Conservation (phyloP, 345 rosid genomes). For the Firmiana major region DNA sequence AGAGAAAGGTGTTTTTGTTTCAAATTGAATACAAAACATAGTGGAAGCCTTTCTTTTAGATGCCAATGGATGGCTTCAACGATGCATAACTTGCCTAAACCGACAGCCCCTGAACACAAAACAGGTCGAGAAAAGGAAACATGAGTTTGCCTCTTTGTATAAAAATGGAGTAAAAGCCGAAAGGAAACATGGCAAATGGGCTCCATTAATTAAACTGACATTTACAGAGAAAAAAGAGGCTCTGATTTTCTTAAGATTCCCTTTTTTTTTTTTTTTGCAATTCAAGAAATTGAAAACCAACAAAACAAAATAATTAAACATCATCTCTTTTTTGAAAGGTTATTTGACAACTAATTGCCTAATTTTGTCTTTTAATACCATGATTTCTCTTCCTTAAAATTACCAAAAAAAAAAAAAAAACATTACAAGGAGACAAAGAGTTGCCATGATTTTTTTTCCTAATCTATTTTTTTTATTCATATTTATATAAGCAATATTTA, state of each 20-base stretch:
- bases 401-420: constrained; percentile 8
- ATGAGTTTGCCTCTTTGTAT: not conserved
- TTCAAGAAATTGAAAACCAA: not conserved
- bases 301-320: not conserved
- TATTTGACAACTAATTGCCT: not conserved
- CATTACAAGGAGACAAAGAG: constrained; percentile 9
- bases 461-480: not conserved
- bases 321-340: not conserved
- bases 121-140: not conserved
- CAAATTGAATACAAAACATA: not conserved
- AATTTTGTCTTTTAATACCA: constrained; percentile 4
- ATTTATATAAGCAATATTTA: not conserved
- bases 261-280: not conserved
- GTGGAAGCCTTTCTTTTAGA: not conserved
- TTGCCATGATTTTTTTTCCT: constrained; percentile 15
- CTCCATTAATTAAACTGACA: not conserved
- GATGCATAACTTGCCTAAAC: not conserved
- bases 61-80: not conserved
- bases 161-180: not conserved
- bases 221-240: not conserved
- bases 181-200: not conserved
- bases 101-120: not conserved
- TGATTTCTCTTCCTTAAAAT: not conserved
- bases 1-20: not conserved
- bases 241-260: constrained; percentile 25